phyloP scores from a whole-genome alignment of 805 yeast genomes.

The Candida qinlingensis region DNA sequence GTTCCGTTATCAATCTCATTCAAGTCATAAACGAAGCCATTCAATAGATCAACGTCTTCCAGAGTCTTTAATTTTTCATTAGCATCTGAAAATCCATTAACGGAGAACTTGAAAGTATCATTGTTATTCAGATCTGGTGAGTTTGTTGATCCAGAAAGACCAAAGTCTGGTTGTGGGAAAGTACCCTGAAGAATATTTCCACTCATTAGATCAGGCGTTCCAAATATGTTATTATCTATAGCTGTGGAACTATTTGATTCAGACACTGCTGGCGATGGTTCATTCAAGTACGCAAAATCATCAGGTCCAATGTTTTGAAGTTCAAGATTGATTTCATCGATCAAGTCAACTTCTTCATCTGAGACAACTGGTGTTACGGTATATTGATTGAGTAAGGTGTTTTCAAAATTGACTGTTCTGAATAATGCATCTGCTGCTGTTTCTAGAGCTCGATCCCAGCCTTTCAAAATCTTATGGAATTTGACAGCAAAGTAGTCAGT shows the following conservation, averaged over 20 bases:
- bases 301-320: neutral
- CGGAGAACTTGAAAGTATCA: neutral
- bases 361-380: neutral
- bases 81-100: neutral
- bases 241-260: too few species aligned
- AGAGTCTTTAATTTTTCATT: neutral
- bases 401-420: neutral
- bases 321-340: neutral
- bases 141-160: neutral
- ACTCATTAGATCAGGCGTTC: too few species aligned
- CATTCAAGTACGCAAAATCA: too few species aligned
- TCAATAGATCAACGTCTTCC: neutral
- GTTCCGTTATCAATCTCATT: neutral
- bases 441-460: neutral
- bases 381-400: neutral
- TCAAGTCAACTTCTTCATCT: neutral
- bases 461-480: neutral
- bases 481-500: neutral
- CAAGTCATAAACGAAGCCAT: neutral
- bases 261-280: too few species aligned
- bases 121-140: neutral
- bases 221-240: too few species aligned
- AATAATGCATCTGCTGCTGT: neutral
- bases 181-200: too few species aligned
- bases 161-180: neutral